These are phyloP conservation scores for Boletus sp. DNA, from an alignment of 768 basidiomycete genomes.

Conservation along the genomic window DNA sequence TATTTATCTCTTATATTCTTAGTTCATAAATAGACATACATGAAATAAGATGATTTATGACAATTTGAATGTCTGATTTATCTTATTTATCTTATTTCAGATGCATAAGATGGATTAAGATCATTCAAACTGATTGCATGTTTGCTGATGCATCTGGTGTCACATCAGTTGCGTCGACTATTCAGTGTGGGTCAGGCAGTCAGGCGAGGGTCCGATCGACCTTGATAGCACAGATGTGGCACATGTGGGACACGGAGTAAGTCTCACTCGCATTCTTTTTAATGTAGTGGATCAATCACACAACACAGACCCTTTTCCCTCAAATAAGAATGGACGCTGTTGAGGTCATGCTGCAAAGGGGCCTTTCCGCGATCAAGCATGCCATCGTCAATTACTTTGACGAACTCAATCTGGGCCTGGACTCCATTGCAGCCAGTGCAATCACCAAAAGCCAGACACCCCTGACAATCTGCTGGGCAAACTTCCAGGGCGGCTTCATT, in stretches of 20 bases:
- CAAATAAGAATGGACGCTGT: not conserved
- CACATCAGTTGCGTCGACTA: not conserved
- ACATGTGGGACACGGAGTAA: not conserved
- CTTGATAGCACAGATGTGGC: not conserved
- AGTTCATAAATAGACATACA: too few relatives aligned
- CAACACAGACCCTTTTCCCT: not conserved
- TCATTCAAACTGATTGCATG: too few relatives aligned
- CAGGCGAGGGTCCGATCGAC: not conserved
- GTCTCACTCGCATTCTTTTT: not conserved
- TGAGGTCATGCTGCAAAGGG: not conserved
- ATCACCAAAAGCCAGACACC: not conserved
- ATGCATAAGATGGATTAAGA: too few relatives aligned
- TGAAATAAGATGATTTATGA: too few relatives aligned
- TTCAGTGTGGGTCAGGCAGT: not conserved
- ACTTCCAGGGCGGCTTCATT: not conserved
- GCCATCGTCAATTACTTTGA: not conserved
- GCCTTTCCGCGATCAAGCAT: not conserved
- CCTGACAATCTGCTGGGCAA: not conserved
- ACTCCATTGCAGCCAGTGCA: not conserved
- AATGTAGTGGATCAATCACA: not conserved
- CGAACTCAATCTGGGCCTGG: not conserved
- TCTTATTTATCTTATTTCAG: too few relatives aligned
- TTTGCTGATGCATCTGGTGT: too few relatives aligned
- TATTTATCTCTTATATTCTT: too few relatives aligned
- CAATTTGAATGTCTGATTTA: too few relatives aligned